These are phyloP conservation scores for Pyrenophora tritici-repentis DNA, from an alignment of 2,329 filamentous ascomycete genomes.

Conservation along the genomic window DNA sequence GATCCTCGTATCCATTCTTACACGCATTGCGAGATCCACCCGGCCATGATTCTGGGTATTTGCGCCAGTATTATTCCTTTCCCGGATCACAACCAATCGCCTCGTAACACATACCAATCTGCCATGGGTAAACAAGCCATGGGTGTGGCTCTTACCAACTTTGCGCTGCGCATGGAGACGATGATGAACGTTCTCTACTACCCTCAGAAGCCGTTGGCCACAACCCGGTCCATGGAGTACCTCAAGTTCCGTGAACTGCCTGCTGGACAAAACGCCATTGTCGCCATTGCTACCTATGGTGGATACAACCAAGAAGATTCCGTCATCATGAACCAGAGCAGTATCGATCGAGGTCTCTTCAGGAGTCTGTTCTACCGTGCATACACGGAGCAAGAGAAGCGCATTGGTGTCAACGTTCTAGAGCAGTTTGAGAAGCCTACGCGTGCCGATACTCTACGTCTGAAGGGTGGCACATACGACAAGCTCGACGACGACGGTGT, in stretches of 20 bases:
- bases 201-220: conserved; percentile 94
- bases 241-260: conserved; percentile 97
- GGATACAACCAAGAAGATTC: conserved; percentile 99
- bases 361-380: conserved; percentile 96
- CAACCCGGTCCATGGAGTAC: conserved; percentile 97
- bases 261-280: conserved; percentile 96
- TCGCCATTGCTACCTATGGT: conserved; percentile 95
- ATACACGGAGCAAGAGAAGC: conserved; percentile 96
- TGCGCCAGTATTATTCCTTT: conserved; percentile 99
- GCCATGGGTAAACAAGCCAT: conserved; percentile 99
- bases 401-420: conserved; percentile 88
- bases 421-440: conserved; percentile 96
- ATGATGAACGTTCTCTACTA: conserved; percentile 99
- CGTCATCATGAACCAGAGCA: conserved; percentile 99
- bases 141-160: conserved; percentile 98
- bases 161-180: conserved; percentile 95
- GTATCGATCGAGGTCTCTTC: conserved; percentile 96
- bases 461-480: conserved; percentile 95
- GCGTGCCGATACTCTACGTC: conserved; percentile 81
- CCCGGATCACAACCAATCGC: conserved; percentile 98
- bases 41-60: conserved; percentile 97
- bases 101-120: conserved; percentile 98
- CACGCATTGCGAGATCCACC: conserved; percentile 99
- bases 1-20: conserved; percentile 89
- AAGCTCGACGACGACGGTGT: conserved; percentile 98